Evolutionary conservation across 1,284 basidiomycete species (phyloP).

Genomic region (Wolfiporia cocos): DNA sequence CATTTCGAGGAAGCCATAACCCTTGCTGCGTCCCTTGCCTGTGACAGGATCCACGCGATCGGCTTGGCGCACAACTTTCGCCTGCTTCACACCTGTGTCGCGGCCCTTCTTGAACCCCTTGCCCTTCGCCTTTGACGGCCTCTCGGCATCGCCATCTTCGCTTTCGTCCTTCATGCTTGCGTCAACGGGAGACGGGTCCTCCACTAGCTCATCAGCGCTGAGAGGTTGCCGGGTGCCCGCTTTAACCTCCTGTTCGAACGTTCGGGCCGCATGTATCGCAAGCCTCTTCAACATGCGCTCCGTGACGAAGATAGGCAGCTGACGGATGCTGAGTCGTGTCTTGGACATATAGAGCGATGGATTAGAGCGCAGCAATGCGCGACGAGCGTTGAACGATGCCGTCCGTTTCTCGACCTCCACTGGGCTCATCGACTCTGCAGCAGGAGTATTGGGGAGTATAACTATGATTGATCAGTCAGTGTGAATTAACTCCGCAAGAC

Average conservation of each 20-base stretch:
- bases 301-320: slow-evolving; percentile 86
- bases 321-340: slow-evolving; percentile 90
- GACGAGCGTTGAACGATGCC: slow-evolving; percentile 77
- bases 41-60: slow-evolving; percentile 88
- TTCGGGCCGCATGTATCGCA: slow-evolving; percentile 73
- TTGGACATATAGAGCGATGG: slow-evolving; percentile 92
- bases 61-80: slow-evolving; percentile 84
- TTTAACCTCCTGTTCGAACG: slow-evolving; percentile 80
- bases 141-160: slow-evolving; percentile 23
- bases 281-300: slow-evolving; percentile 89
- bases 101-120: slow-evolving; percentile 38
- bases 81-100: slow-evolving; percentile 70
- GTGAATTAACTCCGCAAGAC: background rate
- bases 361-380: slow-evolving; percentile 79
- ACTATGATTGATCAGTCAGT: slow-evolving; percentile 39
- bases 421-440: slow-evolving; percentile 60
- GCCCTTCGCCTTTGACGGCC: slow-evolving; percentile 21
- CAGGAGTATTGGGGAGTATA: slow-evolving; percentile 81
- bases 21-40: slow-evolving; percentile 82
- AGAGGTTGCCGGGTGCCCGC: slow-evolving; percentile 56
- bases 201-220: slow-evolving; percentile 66
- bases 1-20: slow-evolving; percentile 97
- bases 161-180: slow-evolving; percentile 26
- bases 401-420: slow-evolving; percentile 82
- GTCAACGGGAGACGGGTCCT: slow-evolving; percentile 23